These are phyloP conservation scores for Spergularia bocconei DNA, from an alignment of 148 eudicot genomes.

Conservation along the genomic window DNA sequence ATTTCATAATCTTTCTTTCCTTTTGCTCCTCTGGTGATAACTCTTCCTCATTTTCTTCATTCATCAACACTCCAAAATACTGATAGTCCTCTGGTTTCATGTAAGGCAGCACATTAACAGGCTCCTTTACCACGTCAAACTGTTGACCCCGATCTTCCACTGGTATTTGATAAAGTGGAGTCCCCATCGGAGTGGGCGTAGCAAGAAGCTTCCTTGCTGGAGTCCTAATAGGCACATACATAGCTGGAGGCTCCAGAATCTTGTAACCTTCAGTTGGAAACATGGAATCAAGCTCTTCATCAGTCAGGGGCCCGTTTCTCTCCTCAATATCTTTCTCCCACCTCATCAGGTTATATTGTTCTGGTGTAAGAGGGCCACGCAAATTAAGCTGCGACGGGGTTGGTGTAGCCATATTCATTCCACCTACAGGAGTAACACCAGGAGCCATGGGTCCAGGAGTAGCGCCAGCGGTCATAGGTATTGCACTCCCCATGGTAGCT, in stretches of 20 bases:
- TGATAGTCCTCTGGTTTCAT: slow-evolving; percentile 95
- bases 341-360: slow-evolving; percentile 83
- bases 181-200: slow-evolving; percentile 83
- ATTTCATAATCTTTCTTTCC: slow-evolving; percentile 90
- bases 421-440: slow-evolving; percentile 88
- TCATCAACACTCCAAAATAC: slow-evolving; percentile 65
- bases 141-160: slow-evolving; percentile 87
- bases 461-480: slow-evolving; percentile 75
- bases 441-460: slow-evolving; percentile 80
- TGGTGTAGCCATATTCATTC: slow-evolving; percentile 75
- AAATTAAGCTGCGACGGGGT: slow-evolving; percentile 68
- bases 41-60: slow-evolving; percentile 85
- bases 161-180: slow-evolving; percentile 79
- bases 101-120: slow-evolving; percentile 76
- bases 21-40: slow-evolving; percentile 87
- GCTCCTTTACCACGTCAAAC: slow-evolving; percentile 82
- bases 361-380: slow-evolving; percentile 77
- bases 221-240: slow-evolving; percentile 86
- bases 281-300: slow-evolving; percentile 94
- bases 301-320: slow-evolving; percentile 84
- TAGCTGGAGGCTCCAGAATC: slow-evolving; percentile 85
- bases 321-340: slow-evolving; percentile 98
- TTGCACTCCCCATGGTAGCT: slow-evolving; percentile 90
- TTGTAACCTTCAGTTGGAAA: slow-evolving; percentile 86
- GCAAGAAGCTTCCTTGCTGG: slow-evolving; percentile 97